Base-by-base conservation (phyloP, 2,329 filamentous ascomycete species). In the Xylaria sp. region DNA sequence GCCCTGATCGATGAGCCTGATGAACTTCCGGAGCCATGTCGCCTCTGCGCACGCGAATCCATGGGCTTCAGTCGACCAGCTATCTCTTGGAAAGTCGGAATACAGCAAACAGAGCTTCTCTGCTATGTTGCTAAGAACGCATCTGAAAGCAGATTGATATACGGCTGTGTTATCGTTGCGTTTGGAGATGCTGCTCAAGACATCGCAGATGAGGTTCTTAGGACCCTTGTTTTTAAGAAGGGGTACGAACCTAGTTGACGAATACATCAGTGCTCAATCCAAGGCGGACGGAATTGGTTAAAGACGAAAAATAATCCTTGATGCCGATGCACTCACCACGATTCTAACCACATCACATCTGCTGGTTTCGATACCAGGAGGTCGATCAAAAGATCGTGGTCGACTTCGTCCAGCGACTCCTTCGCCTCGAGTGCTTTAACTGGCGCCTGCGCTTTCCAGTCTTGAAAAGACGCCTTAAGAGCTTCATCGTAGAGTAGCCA, bases 311-410 rank as follows among this genome's bases (percentile, higher is more conserved):
- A 34, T 13, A 34, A 34, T 34, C 11, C 19, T 24, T 47, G 16
- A 40, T 41, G 7, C 11, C 5, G 2, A 16, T 47, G 19, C 29
- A 56, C 56, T 18, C 18, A 59, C 52, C 52, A 50, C 41, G 47
- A n/a, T 20, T 16, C 17, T 26, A 53, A 21, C 52, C 46, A 59
- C 7, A 22, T 18, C n/a, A 34, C 18, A 34, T 53, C 52, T 2
- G 18, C 39, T 1, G 24, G 34, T 40, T 20, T 44, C 7, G 46
- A 21, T n/a, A 34, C 29, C 2, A 59, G 11, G 8, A 48, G 39
- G 16, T 18, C 26, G 13, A 48, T 22, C 17, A 59, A 44, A 13
- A 50, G 46, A n/a, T 50, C 34, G 34, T 18, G 21, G 29, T 56
- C 49, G 11, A 38, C 18, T 19, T 41, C 26, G 22, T 39, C 44